These are phyloP conservation scores for Croton setiger DNA, from an alignment of 441 rosid species.

Conservation along the genomic window DNA sequence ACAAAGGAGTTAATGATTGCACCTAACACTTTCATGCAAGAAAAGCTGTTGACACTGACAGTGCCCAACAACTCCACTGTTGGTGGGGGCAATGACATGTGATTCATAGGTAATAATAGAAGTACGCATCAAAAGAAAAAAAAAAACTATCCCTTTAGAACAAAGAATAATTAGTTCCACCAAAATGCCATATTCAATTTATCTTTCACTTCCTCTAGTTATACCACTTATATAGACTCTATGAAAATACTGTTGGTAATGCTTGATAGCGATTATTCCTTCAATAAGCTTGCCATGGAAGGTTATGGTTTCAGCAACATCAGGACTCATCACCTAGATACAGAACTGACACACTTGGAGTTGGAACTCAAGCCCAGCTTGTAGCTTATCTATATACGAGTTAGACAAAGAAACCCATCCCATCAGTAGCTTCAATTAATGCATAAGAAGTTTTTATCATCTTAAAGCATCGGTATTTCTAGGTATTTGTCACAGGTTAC, in stretches of 20 bases:
- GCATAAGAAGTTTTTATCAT: neutral
- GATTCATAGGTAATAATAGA: neutral
- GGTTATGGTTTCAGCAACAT: neutral
- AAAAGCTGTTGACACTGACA: conserved; percentile 1
- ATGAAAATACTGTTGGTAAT: neutral
- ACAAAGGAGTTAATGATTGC: neutral
- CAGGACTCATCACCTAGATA: neutral
- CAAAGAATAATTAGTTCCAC: neutral
- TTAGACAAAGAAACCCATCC: neutral
- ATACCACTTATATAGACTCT: too few relatives aligned
- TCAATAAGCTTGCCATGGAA: neutral
- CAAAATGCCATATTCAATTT: neutral
- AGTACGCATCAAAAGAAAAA: neutral
- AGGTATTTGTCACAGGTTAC: neutral
- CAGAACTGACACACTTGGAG: neutral
- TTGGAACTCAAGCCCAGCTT: neutral
- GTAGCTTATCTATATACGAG: neutral
- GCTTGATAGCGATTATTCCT: neutral
- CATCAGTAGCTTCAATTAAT: neutral
- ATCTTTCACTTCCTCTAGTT: neutral
- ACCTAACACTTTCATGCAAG: neutral
- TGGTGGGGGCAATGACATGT: neutral
- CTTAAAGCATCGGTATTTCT: conserved; percentile 5
- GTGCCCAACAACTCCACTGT: neutral
- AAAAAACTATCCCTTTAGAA: neutral